A percentile compares a stretch with the other conserved stretches of the same genome.
These are phyloP conservation scores for Malassezia sympodialis DNA, from an alignment of 1,284 basidiomycete species.

Conservation along the genomic window DNA sequence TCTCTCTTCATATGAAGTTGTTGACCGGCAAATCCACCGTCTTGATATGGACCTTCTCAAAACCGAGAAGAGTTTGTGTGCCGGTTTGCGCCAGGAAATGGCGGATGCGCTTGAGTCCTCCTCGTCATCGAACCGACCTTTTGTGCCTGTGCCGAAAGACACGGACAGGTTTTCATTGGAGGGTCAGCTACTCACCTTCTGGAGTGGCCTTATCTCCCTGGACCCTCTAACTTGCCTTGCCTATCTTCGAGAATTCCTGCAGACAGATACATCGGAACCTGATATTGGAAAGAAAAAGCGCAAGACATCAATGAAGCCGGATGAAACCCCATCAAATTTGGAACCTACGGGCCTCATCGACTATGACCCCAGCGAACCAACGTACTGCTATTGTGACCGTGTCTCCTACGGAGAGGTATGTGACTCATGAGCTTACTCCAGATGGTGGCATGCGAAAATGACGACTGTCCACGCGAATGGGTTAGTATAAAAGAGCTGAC, in stretches of 20 bases:
- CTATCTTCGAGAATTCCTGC: slow-evolving; percentile 11
- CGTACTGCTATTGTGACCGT: slow-evolving; percentile 53
- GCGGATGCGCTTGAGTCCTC: background rate
- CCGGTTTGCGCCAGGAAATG: slow-evolving; percentile 22
- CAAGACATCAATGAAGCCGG: background rate
- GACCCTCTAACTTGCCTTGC: slow-evolving; percentile 16
- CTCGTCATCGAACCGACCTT: background rate
- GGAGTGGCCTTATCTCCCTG: slow-evolving; percentile 14
- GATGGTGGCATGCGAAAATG: slow-evolving; percentile 50
- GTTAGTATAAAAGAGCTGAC: background rate
- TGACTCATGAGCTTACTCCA: slow-evolving; percentile 11
- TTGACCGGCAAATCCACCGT: slow-evolving; percentile 53
- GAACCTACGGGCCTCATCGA: slow-evolving; percentile 25
- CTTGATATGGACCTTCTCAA: slow-evolving; percentile 50
- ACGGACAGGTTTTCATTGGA: slow-evolving; percentile 10
- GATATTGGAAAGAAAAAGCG: background rate
- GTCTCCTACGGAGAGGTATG: slow-evolving; percentile 51
- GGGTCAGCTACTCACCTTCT: slow-evolving; percentile 13
- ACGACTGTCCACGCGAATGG: slow-evolving; percentile 53
- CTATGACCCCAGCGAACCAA: slow-evolving; percentile 51
- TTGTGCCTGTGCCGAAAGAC: background rate
- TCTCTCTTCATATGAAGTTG: slow-evolving; percentile 51
- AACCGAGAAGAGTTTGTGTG: slow-evolving; percentile 32
- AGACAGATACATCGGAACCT: background rate
- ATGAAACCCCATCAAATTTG: background rate